phyloP scores from a whole-genome alignment of 1,284 basidiomycete genomes.

The Psilocybe mexicana region DNA sequence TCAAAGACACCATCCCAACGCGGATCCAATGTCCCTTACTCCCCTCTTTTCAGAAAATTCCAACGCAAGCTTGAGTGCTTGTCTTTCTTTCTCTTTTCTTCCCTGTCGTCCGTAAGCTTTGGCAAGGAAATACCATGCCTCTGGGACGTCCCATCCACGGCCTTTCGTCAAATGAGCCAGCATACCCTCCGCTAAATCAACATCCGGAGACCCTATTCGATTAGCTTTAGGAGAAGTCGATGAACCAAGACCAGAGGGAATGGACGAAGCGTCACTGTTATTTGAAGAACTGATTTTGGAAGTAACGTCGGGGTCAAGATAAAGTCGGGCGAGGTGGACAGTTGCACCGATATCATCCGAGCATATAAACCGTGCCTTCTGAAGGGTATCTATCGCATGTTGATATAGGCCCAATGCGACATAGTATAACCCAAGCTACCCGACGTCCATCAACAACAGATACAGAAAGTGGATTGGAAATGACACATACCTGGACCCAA shows the following conservation, averaged over 20 bases:
- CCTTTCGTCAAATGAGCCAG: constrained; percentile 62
- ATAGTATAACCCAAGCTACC: constrained; percentile 78
- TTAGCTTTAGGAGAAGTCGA: constrained; percentile 11
- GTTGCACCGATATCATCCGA: constrained; percentile 77
- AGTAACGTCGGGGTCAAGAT: constrained; percentile 50
- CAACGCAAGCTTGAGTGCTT: constrained; percentile 76
- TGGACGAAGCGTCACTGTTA: constrained; percentile 3
- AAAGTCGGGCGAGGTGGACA: constrained; percentile 75
- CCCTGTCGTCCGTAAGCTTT: constrained; percentile 78
- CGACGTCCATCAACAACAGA: constrained; percentile 3
- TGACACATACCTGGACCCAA: constrained; percentile 82
- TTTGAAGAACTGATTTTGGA: constrained; percentile 7
- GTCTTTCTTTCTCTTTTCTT: constrained; percentile 67
- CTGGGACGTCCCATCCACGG: constrained; percentile 84
- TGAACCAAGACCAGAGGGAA: constrained; percentile 6
- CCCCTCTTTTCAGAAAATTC: constrained; percentile 69
- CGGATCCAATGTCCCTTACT: constrained; percentile 61
- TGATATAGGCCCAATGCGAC: constrained; percentile 55
- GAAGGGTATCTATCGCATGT: constrained; percentile 73
- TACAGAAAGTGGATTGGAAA: not conserved
- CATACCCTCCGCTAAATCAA: constrained; percentile 76
- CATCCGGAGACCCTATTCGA: constrained; percentile 31
- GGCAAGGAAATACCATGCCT: constrained; percentile 90
- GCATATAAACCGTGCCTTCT: constrained; percentile 80
- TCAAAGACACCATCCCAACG: constrained; percentile 73